phyloP scores from a whole-genome alignment of 2,329 filamentous ascomycete species.

The Diaporthe ilicicola region DNA sequence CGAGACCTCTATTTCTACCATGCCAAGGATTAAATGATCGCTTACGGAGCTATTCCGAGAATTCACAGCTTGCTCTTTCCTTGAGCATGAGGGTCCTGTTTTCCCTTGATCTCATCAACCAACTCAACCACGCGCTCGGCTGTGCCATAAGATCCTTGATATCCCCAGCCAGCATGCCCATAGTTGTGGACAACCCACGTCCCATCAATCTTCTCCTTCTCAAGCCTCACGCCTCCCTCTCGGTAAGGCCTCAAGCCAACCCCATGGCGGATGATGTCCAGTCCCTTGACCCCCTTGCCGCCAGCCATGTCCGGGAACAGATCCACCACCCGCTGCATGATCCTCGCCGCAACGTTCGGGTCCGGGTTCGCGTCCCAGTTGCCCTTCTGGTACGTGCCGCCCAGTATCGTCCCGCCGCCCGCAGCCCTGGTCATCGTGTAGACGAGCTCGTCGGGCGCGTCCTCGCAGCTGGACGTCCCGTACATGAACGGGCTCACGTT shows the following conservation, averaged over 20 bases:
- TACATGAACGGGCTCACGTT: conserved; percentile 80
- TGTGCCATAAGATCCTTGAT: conserved; percentile 74
- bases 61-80: conserved; percentile 28
- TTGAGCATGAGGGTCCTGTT: conserved; percentile 41
- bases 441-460: conserved; percentile 74
- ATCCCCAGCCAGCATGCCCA: conserved; percentile 83
- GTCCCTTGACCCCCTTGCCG: conserved; percentile 73
- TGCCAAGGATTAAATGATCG: too few relatives aligned
- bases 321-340: conserved; percentile 81
- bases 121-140: conserved; percentile 72
- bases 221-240: conserved; percentile 76
- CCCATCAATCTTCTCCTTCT: conserved; percentile 73
- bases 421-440: conserved; percentile 87
- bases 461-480: conserved; percentile 75
- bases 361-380: conserved; percentile 85
- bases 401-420: conserved; percentile 84
- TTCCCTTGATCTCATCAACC: conserved; percentile 65
- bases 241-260: conserved; percentile 84
- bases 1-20: too few relatives aligned
- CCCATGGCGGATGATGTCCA: conserved; percentile 81
- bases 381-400: conserved; percentile 83
- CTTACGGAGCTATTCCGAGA: too few relatives aligned
- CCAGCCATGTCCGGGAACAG: conserved; percentile 70
- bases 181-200: conserved; percentile 81
- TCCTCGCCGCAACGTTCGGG: conserved; percentile 79